Base-by-base conservation (phyloP, 768 basidiomycete genomes). In the Rhizopogon vesiculosus region DNA sequence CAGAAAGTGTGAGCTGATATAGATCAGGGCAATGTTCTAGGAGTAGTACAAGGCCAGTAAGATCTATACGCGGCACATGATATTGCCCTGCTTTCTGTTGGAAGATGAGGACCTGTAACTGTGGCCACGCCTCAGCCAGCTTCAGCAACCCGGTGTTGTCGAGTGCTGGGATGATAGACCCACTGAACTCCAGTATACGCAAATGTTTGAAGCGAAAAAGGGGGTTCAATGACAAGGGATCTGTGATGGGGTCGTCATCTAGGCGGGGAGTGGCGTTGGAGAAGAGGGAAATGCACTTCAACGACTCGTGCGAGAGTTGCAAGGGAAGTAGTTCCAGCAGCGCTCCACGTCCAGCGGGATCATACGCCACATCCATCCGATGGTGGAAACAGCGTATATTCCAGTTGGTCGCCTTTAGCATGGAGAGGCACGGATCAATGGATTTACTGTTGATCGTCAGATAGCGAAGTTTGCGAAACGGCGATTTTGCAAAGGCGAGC, bases 101-200 rank as follows among this genome's bases (percentile, higher is more conserved):
- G 33, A 69, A 53, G 25, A 70, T 69, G 16, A 69, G 42, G 2
- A 58, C 59, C n/a, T 67, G 65, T 44, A 69, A 63, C 29, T 48
- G 60, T 0, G 67, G 67, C 67, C 67, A 69, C 5, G 67, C 67
- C 35, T 18, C 1, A 5, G 67, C 61, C 8, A 70, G 61, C 56
- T 69, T 63, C 19, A 58, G 53, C 51, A 69, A 56, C 9, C 63
- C 60, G 2, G 55, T 54, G 2, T 69, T 56, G 16, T 69, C 69
- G 0, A 69, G 60, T 45, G 56, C 50, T 35, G 48, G 48, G 8
- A 49, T 15, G 33, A 22, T 22, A 22, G 48, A 19, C 10, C 48
- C 48, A 22, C 66, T 67, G 45, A 68, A 28, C 31, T 69, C 68
- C 18, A 68, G 19, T 25, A 60, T 60, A 12, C 56, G 60, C 5